These are phyloP conservation scores for Microbotryum saponariae DNA, from an alignment of 1,284 basidiomycete genomes.

Conservation along the genomic window DNA sequence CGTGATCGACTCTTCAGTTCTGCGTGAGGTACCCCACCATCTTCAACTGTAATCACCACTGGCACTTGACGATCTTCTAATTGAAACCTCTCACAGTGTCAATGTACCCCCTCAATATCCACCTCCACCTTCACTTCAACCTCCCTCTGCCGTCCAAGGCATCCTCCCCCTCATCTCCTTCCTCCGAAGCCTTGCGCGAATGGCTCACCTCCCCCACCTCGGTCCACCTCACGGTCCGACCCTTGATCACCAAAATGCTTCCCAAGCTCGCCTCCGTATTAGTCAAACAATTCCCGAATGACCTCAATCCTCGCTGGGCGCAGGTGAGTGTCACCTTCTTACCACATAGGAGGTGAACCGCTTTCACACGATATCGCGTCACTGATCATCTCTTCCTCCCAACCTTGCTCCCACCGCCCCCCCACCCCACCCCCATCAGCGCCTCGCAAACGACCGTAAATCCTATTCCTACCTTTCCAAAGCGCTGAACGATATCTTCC, in stretches of 20 bases:
- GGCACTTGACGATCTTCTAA: background rate
- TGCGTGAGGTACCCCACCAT: background rate
- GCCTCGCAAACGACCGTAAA: slow-evolving; percentile 6
- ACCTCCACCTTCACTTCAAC: background rate
- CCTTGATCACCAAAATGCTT: background rate
- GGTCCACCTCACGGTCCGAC: slow-evolving; percentile 13
- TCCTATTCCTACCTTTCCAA: background rate
- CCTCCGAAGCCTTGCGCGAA: background rate
- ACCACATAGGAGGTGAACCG: too few species aligned
- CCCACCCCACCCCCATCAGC: background rate
- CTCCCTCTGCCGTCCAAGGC: background rate
- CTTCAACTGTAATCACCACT: background rate
- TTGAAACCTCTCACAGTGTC: background rate
- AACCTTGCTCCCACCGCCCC: too few species aligned
- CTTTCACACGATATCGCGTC: background rate
- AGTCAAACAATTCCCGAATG: slow-evolving; percentile 7
- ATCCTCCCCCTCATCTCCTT: background rate
- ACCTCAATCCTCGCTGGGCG: slow-evolving; percentile 16
- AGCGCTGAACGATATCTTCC: slow-evolving; percentile 9
- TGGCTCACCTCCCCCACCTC: background rate
- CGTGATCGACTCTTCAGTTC: background rate
- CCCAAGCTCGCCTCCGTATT: slow-evolving; percentile 1
- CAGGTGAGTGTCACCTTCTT: background rate
- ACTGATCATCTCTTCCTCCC: background rate
- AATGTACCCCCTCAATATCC: background rate